phyloP scores from a whole-genome alignment of 2,329 filamentous ascomycete genomes.

The Graphium sp. region DNA sequence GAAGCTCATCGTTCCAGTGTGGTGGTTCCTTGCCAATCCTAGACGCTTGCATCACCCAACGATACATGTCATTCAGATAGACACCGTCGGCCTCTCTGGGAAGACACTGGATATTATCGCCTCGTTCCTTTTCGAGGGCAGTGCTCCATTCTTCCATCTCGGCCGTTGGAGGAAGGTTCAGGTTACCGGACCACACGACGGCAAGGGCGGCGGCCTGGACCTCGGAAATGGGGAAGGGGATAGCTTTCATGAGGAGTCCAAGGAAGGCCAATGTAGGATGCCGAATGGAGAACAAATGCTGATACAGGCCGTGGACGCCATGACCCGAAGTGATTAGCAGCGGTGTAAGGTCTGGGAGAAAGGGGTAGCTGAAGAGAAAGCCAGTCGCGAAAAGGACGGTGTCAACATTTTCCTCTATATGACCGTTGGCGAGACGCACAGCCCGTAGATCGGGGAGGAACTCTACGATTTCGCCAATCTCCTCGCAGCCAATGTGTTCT shows the following conservation, averaged over 20 bases:
- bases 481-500: constrained; percentile 25
- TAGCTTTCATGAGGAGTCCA: constrained; percentile 61
- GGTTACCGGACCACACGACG: constrained; percentile 56
- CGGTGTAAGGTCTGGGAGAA: constrained; percentile 29
- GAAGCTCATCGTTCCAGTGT: constrained; percentile 51
- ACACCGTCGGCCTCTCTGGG: constrained; percentile 42
- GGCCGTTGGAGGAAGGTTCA: constrained; percentile 41
- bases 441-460: constrained; percentile 36
- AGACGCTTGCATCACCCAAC: constrained; percentile 37
- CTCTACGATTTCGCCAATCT: constrained; percentile 40
- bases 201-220: constrained; percentile 64
- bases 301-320: constrained; percentile 55
- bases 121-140: constrained; percentile 30
- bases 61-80: constrained; percentile 53
- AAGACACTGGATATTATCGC: constrained; percentile 28
- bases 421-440: constrained; percentile 50
- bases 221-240: constrained; percentile 74
- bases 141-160: constrained; percentile 59
- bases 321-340: constrained; percentile 51
- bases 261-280: constrained; percentile 68
- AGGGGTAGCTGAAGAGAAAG: constrained; percentile 74
- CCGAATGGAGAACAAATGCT: constrained; percentile 61
- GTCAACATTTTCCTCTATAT: constrained; percentile 51
- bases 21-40: constrained; percentile 49
- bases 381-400: constrained; percentile 76